Base-by-base conservation (phyloP, 495 filamentous ascomycete species). In the Parathielavia hyrcaniae region DNA sequence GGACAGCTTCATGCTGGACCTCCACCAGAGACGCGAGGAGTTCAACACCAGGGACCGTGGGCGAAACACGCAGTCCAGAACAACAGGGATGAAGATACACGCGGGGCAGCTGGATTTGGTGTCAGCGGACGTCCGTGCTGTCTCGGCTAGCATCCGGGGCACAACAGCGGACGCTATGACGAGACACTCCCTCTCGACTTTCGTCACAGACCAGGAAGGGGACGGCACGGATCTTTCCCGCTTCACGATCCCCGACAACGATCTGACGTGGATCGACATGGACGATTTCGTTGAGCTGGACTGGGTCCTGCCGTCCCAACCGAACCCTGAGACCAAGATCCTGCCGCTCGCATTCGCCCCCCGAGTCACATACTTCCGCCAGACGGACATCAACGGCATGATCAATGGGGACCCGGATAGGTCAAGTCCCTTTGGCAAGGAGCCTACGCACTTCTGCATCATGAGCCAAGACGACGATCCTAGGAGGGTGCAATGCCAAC, bases 251-350 rank as follows among this genome's bases (percentile, higher is more conserved):
- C 90, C 91, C 0, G 93, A 98, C 66, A 89, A 91, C 39, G 93
- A 98, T 69, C 82, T 89, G 62, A 86, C 83, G 53, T 98, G 93
- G 93, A 87, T 97, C 65, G 93, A 98, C 68, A 97, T 97, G 91
- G 93, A 98, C 71, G 93, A 98, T 68, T 97, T 97, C 73, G 90
- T 97, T 26, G 93, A 98, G 69, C 77, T 97, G 11, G 93, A 96
- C 67, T 97, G 92, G 91, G 88, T 96, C 57, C 74, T 97, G 17
- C 92, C 93, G 0, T 88, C 88, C 26, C 88, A 93, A 64, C 86
- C 88, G 26, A 91, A 95, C 59, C 93, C 95, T 20, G 86, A 93
- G 55, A 96, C 92, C 1, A 89, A 89, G 64, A 97, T 98, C 49
- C 76, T 97, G 55, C 93, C 93, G 1, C 77, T 98, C 10, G 95